These are phyloP conservation scores for Carex cristatella DNA, from an alignment of 176 grass and related monocot genomes.

Conservation along the genomic window DNA sequence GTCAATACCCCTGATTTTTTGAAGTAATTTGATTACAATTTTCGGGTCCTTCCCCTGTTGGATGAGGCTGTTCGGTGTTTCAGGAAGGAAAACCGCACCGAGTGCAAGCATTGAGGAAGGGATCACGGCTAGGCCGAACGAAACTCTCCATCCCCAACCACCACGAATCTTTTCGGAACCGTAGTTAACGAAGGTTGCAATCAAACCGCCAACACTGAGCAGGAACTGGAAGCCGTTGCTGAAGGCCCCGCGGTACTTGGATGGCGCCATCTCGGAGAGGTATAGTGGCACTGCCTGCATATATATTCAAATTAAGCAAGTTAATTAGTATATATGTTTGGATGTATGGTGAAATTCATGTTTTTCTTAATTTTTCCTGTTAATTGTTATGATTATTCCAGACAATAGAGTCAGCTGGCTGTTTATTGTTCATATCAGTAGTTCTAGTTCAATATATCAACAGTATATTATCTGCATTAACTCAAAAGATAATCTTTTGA, in stretches of 20 bases:
- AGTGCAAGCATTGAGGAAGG: slow-evolving; percentile 31
- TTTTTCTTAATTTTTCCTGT: neutral
- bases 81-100: slow-evolving; percentile 36
- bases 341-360: neutral
- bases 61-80: slow-evolving; percentile 47
- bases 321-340: neutral
- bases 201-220: slow-evolving; percentile 26
- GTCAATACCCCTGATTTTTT: slow-evolving; percentile 13
- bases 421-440: too few species aligned
- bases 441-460: too few species aligned
- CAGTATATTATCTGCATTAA: too few species aligned
- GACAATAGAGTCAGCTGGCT: too few species aligned
- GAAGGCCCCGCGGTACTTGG: slow-evolving; percentile 34
- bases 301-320: neutral
- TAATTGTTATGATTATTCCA: neutral
- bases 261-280: slow-evolving; percentile 50
- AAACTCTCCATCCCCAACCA: slow-evolving; percentile 48
- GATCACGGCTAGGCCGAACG: slow-evolving; percentile 27
- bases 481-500: too few species aligned
- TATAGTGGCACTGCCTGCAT: slow-evolving; percentile 42
- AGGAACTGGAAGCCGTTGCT: slow-evolving; percentile 45
- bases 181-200: slow-evolving; percentile 37
- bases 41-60: slow-evolving; percentile 29
- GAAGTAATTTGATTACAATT: slow-evolving; percentile 1
- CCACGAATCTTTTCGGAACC: slow-evolving; percentile 39